Evolutionary conservation across 2,329 filamentous ascomycete species (phyloP), one percentile per base, ranked within the genome.

Genomic region (Claviceps maximensis): DNA sequence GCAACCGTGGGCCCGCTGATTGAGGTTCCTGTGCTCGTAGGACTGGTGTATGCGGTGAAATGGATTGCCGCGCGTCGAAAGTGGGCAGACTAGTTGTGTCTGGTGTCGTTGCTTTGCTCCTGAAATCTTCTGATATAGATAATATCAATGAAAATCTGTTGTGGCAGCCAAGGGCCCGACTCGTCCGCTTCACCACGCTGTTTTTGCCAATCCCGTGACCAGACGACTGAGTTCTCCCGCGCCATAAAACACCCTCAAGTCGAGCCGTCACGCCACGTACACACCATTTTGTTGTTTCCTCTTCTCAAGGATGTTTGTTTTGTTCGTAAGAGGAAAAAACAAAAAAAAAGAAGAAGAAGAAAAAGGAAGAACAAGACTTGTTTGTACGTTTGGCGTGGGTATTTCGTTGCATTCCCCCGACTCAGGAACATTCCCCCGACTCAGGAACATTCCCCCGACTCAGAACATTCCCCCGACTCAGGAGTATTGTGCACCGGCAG

Each of bases 1-100:
- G 76, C 86, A 8, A 94, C 89, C 0, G 88, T 95, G 0, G 88
- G 89, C 0, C 89, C 89, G 2, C 67, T 95, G 58, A 86, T 95
- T 51, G 89, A 95, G 63, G 89, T 95, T 3, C 89, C 89, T 0
- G 87, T 95, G 1, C 65, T 95, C 55, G 63, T 95, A 10, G 82
- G 74, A 0, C 66, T 95, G 61, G 88, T 95, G 2, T 93, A 93
- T 73, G 70, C 85, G 0, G 51, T 53, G 50, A 50, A n/a, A 42
- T 51, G 54, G 51, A 53, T 55, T 23, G 54, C 44, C 25, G 17
- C 23, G 31, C 46, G 48, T 31, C 51, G 54, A 48, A 53, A 51
- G 3, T 55, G 54, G 54, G 23, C 21, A 29, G 52, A 44, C 10
- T 51, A 44, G 33, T 49, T 49, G 19, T 25, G n/a, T n/a, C n/a